phyloP scores from a whole-genome alignment of 164 flowering plant genomes.

The Annona cherimola region DNA sequence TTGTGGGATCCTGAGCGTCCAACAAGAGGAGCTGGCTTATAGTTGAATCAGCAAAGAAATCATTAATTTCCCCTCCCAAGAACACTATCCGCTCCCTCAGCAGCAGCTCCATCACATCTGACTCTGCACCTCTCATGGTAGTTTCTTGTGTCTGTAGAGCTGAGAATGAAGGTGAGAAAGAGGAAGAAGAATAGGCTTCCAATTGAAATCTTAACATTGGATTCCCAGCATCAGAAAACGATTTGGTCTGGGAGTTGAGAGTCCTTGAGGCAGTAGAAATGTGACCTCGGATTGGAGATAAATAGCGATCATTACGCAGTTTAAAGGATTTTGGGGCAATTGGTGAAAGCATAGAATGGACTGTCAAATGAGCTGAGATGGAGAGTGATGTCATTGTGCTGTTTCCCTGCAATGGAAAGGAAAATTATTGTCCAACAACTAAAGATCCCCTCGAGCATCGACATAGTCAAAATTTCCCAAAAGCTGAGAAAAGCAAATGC shows the following conservation, averaged over 20 bases:
- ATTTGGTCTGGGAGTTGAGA: conserved; percentile 4
- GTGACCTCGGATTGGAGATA: conserved; percentile 11
- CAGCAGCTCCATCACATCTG: conserved; percentile 71
- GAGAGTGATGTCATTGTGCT: conserved; percentile 21
- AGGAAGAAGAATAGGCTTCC: not conserved
- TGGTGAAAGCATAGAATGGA: conserved; percentile 5
- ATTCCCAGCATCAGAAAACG: not conserved
- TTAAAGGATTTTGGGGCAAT: conserved; percentile 15
- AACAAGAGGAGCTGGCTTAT: conserved; percentile 74
- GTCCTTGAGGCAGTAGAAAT: conserved; percentile 12
- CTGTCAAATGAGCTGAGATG: conserved; percentile 23
- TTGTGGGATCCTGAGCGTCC: conserved; percentile 76
- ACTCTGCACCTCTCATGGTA: conserved; percentile 50
- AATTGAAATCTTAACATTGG: conserved; percentile 6
- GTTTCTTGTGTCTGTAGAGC: conserved; percentile 48
- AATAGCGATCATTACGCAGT: conserved; percentile 8
- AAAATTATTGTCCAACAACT: too few relatives aligned
- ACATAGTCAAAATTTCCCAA: too few relatives aligned
- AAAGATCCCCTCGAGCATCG: too few relatives aligned
- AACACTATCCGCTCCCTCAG: conserved; percentile 79
- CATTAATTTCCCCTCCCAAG: conserved; percentile 65
- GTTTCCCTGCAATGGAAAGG: not conserved
- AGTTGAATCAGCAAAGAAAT: conserved; percentile 79
- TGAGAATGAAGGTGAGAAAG: conserved; percentile 7
- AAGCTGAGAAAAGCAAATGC: too few relatives aligned